Evolutionary conservation across 192 early-diverging fungal species (phyloP).

Genomic region (Umbelopsis sp.): DNA sequence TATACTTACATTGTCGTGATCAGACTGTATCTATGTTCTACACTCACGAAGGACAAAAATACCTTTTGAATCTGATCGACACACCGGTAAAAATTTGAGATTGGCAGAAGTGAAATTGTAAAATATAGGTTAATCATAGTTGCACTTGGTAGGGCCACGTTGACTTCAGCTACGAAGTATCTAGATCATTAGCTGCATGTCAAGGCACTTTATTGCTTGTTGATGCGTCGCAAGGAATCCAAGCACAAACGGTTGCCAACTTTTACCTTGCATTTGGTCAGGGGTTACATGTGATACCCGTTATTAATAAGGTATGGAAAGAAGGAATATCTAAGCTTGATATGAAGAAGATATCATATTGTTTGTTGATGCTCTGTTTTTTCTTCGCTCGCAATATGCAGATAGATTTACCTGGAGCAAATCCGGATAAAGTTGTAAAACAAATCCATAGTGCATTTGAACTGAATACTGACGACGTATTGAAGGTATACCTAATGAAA

Average conservation of each 20-base stretch:
- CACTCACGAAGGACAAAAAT: slow-evolving; percentile 73
- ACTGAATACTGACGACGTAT: slow-evolving; percentile 62
- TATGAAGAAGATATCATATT: too few relatives aligned
- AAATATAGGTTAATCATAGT: not conserved
- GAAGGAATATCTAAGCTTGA: not conserved
- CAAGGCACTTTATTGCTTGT: slow-evolving; percentile 92
- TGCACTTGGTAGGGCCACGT: slow-evolving; percentile 64
- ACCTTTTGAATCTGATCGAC: slow-evolving; percentile 94
- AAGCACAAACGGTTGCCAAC: slow-evolving; percentile 98
- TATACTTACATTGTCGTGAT: not conserved
- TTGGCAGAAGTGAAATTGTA: not conserved
- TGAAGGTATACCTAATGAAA: slow-evolving; percentile 33
- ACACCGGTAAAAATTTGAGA: slow-evolving; percentile 69
- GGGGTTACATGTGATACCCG: slow-evolving; percentile 83
- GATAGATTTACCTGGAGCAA: slow-evolving; percentile 90
- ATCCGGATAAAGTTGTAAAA: slow-evolving; percentile 69
- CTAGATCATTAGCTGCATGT: slow-evolving; percentile 89
- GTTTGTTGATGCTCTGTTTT: not conserved
- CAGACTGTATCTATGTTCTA: slow-evolving; percentile 95
- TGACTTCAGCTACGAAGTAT: slow-evolving; percentile 97
- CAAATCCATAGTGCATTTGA: slow-evolving; percentile 92
- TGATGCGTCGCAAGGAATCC: slow-evolving; percentile 93
- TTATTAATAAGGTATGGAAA: slow-evolving; percentile 79
- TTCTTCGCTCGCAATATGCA: too few relatives aligned
- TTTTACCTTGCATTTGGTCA: slow-evolving; percentile 92